These are phyloP conservation scores for Monilinia vaccinii-corymbosi DNA, from an alignment of 2,329 filamentous ascomycete species.

Conservation along the genomic window DNA sequence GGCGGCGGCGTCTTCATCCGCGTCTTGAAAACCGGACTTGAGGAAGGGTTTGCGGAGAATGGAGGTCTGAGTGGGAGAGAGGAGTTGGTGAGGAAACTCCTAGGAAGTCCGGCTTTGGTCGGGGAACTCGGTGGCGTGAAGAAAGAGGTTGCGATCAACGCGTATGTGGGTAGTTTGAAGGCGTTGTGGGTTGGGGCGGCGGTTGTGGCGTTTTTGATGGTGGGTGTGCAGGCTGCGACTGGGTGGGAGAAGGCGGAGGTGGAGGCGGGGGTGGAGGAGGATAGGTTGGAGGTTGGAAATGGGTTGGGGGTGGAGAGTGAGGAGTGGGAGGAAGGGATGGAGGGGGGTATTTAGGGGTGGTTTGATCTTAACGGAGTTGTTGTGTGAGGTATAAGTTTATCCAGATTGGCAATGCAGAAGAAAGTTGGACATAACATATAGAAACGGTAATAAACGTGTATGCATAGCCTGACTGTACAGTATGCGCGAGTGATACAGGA, in stretches of 20 bases:
- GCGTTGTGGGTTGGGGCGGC: slow-evolving; percentile 44
- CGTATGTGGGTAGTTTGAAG: slow-evolving; percentile 45
- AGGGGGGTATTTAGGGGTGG: neutral
- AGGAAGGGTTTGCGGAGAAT: slow-evolving; percentile 32
- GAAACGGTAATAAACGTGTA: too few relatives aligned
- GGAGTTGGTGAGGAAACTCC: slow-evolving; percentile 42
- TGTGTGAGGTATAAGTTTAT: neutral
- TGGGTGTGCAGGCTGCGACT: slow-evolving; percentile 46
- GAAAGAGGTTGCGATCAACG: slow-evolving; percentile 40
- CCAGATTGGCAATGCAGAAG: neutral
- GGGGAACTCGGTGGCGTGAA: slow-evolving; percentile 39
- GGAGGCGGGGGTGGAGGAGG: neutral
- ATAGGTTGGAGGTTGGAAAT: slow-evolving; percentile 1
- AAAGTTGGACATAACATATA: neutral
- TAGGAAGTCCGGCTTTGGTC: slow-evolving; percentile 51
- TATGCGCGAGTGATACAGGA: too few relatives aligned
- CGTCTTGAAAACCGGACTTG: slow-evolving; percentile 20
- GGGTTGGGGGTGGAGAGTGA: neutral
- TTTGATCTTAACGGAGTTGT: neutral
- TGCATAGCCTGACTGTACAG: too few relatives aligned
- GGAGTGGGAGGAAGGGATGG: slow-evolving; percentile 9
- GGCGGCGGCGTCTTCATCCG: slow-evolving; percentile 50
- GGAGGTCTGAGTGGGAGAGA: slow-evolving; percentile 23
- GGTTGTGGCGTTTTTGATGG: slow-evolving; percentile 39
- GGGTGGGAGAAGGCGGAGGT: slow-evolving; percentile 38